A percentile compares a stretch with the other conserved stretches of the same genome.
Evolutionary conservation across 2,329 filamentous ascomycete species (phyloP).

Genomic region (Leptographium lundbergii): DNA sequence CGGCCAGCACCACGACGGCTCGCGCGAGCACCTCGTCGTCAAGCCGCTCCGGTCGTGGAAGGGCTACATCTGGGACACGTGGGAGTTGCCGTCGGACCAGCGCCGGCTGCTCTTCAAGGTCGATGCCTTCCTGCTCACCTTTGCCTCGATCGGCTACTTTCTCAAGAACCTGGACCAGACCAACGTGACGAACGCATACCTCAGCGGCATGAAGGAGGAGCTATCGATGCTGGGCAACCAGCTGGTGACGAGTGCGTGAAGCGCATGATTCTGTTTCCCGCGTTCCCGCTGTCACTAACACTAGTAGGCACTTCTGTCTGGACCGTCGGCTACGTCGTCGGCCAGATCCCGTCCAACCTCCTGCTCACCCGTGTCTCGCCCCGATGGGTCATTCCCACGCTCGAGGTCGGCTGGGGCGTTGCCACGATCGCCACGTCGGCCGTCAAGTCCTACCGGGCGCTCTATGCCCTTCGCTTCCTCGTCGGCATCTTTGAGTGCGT

Average conservation of each 20-base stretch:
- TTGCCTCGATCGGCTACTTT: conserved; percentile 22
- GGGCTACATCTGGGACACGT: conserved; percentile 24
- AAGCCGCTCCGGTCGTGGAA: conserved; percentile 19
- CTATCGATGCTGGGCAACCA: conserved; percentile 28
- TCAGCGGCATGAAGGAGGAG: conserved; percentile 33
- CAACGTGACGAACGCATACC: conserved; percentile 32
- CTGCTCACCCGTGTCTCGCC: conserved; percentile 14
- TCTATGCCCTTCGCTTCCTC: conserved; percentile 38
- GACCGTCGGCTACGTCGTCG: conserved; percentile 16
- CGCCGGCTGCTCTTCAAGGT: conserved; percentile 22
- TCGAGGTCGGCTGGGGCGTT: conserved; percentile 20
- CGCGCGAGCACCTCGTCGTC: not conserved
- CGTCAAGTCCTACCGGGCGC: conserved; percentile 15
- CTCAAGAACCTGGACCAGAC: conserved; percentile 25
- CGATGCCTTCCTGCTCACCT: conserved; percentile 22
- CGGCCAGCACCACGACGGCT: not conserved
- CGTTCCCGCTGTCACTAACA: too few relatives aligned
- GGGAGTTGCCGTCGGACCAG: conserved; percentile 20
- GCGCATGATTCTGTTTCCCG: too few relatives aligned
- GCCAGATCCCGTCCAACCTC: conserved; percentile 16
- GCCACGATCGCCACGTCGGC: conserved; percentile 12
- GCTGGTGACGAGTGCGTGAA: conserved; percentile 18
- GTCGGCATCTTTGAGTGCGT: conserved; percentile 41
- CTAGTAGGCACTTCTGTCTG: conserved; percentile 19
- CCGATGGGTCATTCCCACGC: conserved; percentile 19